phyloP scores from a whole-genome alignment of 345 rosid genomes.

The Cardamine chenopodiifolia region DNA sequence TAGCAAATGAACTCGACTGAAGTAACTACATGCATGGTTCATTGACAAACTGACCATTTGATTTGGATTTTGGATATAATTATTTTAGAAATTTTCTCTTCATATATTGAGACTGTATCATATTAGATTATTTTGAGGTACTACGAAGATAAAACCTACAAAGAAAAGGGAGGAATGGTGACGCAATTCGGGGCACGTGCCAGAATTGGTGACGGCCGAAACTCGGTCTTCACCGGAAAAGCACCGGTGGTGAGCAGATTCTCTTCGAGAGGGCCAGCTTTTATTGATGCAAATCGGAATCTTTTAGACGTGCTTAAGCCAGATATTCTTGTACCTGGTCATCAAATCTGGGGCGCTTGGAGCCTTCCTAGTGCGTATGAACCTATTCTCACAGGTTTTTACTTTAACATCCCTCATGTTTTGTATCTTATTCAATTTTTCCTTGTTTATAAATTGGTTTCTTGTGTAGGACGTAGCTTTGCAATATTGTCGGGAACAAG shows the following conservation, averaged over 20 bases:
- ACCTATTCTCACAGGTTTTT: conserved; percentile 54
- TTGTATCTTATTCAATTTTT: not conserved
- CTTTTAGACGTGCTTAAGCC: conserved; percentile 78
- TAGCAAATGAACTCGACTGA: conserved; percentile 6
- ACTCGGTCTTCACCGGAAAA: conserved; percentile 50
- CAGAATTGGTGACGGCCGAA: conserved; percentile 66
- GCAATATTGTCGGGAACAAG: conserved; percentile 87
- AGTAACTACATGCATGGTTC: not conserved
- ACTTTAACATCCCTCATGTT: not conserved
- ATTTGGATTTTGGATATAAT: not conserved
- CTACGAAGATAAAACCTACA: conserved; percentile 57
- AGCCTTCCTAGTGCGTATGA: conserved; percentile 72
- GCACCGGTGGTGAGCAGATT: conserved; percentile 72
- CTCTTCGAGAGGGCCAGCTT: conserved; percentile 84
- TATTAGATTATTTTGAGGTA: conserved; percentile 57
- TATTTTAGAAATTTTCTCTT: not conserved
- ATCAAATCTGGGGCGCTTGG: conserved; percentile 97
- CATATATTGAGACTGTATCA: not conserved
- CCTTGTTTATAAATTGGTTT: not conserved
- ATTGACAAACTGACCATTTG: not conserved
- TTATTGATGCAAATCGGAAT: conserved; percentile 47
- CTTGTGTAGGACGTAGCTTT: conserved; percentile 55
- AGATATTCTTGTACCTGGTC: conserved; percentile 85
- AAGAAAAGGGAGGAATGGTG: conserved; percentile 50
- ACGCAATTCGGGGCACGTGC: conserved; percentile 55